Evolutionary conservation across 2,329 filamentous ascomycete genomes (phyloP).

Genomic region (Cadophora gregata): DNA sequence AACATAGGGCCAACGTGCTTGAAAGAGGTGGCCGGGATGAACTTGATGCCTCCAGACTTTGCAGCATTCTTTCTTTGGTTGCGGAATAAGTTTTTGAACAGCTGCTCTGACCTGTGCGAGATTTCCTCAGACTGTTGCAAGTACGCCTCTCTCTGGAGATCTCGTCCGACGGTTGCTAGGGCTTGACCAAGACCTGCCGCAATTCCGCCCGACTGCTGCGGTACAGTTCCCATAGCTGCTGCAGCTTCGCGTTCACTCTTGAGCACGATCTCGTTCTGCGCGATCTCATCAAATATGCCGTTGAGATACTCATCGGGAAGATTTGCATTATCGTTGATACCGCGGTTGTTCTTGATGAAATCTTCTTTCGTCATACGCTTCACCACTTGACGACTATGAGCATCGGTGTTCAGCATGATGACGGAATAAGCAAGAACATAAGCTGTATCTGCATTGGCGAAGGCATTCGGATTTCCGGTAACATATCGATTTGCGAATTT

Average conservation of each 20-base stretch:
- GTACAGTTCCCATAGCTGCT: slow-evolving; percentile 72
- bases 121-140: slow-evolving; percentile 97
- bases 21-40: slow-evolving; percentile 91
- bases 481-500: slow-evolving; percentile 98
- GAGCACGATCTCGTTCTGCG: slow-evolving; percentile 88
- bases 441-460: slow-evolving; percentile 96
- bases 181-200: slow-evolving; percentile 87
- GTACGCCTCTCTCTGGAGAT: slow-evolving; percentile 91
- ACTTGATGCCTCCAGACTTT: slow-evolving; percentile 69
- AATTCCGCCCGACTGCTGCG: slow-evolving; percentile 69
- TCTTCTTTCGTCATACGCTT: slow-evolving; percentile 94
- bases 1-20: slow-evolving; percentile 99
- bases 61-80: slow-evolving; percentile 83
- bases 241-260: slow-evolving; percentile 91
- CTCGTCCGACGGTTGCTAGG: slow-evolving; percentile 88
- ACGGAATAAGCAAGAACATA: slow-evolving; percentile 97
- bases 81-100: slow-evolving; percentile 92
- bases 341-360: slow-evolving; percentile 98
- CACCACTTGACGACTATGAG: slow-evolving; percentile 85
- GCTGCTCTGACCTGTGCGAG: slow-evolving; percentile 71
- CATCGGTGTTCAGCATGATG: slow-evolving; percentile 94
- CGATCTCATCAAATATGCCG: slow-evolving; percentile 92
- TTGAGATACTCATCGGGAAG: slow-evolving; percentile 90
- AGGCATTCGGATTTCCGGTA: slow-evolving; percentile 93
- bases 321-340: slow-evolving; percentile 96